Percentiles rank a stretch among this genome's conserved stretches.
Conservation (phyloP, 768 basidiomycete species). For the Leccinum longicurvipes region DNA sequence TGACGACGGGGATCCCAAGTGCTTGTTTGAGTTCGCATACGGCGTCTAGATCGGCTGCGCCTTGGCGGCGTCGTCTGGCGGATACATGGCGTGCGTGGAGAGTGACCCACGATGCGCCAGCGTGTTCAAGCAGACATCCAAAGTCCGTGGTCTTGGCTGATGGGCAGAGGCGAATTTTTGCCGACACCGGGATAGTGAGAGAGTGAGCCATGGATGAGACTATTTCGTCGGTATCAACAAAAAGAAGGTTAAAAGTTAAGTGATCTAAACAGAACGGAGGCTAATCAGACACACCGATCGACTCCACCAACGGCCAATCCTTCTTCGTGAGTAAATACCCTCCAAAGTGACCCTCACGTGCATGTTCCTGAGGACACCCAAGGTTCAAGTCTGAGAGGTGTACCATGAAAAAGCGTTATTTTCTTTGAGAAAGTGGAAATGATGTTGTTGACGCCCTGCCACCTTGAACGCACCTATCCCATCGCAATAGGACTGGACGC, state of each 20-base stretch:
- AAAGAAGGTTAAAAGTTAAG: background rate
- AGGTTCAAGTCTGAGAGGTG: constrained; percentile 63
- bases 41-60: constrained; percentile 62
- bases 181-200: constrained; percentile 60
- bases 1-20: constrained; percentile 58
- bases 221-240: constrained; percentile 21
- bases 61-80: constrained; percentile 64
- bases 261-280: background rate
- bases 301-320: constrained; percentile 67
- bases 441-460: background rate
- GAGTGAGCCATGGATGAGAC: constrained; percentile 64
- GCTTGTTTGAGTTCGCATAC: constrained; percentile 53
- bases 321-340: constrained; percentile 71
- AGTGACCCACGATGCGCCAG: constrained; percentile 67
- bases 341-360: constrained; percentile 64
- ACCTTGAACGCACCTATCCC: constrained; percentile 54
- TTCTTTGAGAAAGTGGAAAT: background rate
- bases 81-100: constrained; percentile 75
- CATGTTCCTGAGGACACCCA: constrained; percentile 74
- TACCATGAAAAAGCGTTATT: constrained; percentile 10
- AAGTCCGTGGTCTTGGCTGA: constrained; percentile 51
- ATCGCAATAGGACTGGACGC: constrained; percentile 58
- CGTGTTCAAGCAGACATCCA: constrained; percentile 55
- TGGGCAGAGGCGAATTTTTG: constrained; percentile 62
- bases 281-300: constrained; percentile 47